A percentile compares a stretch with the other conserved stretches of the same genome.
Evolutionary conservation across 345 rosid genomes (phyloP).

Genomic region (Bruguiera gymnorhiza): DNA sequence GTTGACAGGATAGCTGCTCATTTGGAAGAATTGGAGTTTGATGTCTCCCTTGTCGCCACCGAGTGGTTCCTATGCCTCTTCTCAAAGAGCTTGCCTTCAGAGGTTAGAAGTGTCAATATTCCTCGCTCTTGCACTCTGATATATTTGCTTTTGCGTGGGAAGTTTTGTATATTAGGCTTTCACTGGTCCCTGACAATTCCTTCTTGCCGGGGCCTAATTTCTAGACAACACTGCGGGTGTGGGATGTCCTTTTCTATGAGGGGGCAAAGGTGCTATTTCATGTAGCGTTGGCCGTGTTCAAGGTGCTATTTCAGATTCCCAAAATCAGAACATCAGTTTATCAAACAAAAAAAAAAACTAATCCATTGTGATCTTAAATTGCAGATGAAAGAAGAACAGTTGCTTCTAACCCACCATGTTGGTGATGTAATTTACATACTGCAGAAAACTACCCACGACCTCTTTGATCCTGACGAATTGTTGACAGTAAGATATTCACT

Average conservation of each 20-base stretch:
- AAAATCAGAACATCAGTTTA: conserved; percentile 6
- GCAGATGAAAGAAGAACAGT: conserved; percentile 93
- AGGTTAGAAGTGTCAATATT: conserved; percentile 48
- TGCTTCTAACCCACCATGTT: conserved; percentile 83
- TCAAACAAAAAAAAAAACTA: background rate
- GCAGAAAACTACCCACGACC: conserved; percentile 86
- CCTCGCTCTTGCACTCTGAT: background rate
- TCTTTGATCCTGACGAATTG: conserved; percentile 93
- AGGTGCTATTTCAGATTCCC: conserved; percentile 40
- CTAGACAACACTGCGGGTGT: conserved; percentile 92
- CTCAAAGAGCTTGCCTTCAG: conserved; percentile 97
- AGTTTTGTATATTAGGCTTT: background rate
- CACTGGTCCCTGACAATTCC: conserved; percentile 9
- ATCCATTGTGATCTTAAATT: conserved; percentile 5
- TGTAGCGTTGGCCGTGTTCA: conserved; percentile 94
- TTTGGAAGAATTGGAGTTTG: conserved; percentile 86
- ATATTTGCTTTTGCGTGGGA: background rate
- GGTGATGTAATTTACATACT: conserved; percentile 84
- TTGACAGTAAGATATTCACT: conserved; percentile 48
- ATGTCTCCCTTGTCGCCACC: conserved; percentile 96
- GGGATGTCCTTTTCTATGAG: conserved; percentile 98
- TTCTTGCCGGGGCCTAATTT: conserved; percentile 5
- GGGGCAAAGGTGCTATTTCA: conserved; percentile 97
- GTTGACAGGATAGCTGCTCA: conserved; percentile 79
- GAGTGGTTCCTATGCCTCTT: conserved; percentile 99